Base-by-base conservation (phyloP, 2,329 filamentous ascomycete genomes). In the Xylariaceae sp. region DNA sequence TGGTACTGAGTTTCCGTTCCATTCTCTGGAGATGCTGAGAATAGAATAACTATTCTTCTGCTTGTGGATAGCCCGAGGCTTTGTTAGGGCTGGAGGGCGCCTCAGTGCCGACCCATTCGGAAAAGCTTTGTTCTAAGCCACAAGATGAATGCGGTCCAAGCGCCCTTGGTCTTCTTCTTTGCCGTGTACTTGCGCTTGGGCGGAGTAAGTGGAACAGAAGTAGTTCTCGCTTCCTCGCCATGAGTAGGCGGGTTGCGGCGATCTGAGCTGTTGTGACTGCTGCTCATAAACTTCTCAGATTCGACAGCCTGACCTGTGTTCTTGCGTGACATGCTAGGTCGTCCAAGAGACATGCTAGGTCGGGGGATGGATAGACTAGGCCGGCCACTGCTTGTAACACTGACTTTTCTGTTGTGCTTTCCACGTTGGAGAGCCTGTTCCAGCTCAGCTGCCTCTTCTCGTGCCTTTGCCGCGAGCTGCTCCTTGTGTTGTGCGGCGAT, bases 121-220 rank as follows among this genome's bases (percentile, higher is more conserved):
- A 81, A 68, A 30, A 81, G 69, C 55, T 77, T 74, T n/a, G 83
- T 86, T 55, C 82, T 74, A 22, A 86, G 66, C 83, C 83, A 86
- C 51, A 86, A 73, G 47, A 86, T 74, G 61, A 86, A 85, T 19
- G 76, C 77, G 7, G 79, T 83, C 82, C 83, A 86, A 37, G 81
- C 76, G 57, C 79, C 75, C 56, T 80, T 80, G 1, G 82, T 86
- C 71, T 79, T 82, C 61, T 74, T 76, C 72, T 85, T 86, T 53
- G 80, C 74, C 7, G 73, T 73, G 62, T 71, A 75, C 54, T 70
- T 71, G 53, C 78, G 71, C 36, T 69, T 66, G 7, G 67, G 51
- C 13, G 68, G 69, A 52, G 74, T 69, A 53, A 80, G 79, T 13
- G 69, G 68, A 16, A 76, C 72, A 2, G 74, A 72, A 16, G 76